These are phyloP conservation scores for Lactarius quietus DNA, from an alignment of 768 basidiomycete genomes.

Conservation along the genomic window DNA sequence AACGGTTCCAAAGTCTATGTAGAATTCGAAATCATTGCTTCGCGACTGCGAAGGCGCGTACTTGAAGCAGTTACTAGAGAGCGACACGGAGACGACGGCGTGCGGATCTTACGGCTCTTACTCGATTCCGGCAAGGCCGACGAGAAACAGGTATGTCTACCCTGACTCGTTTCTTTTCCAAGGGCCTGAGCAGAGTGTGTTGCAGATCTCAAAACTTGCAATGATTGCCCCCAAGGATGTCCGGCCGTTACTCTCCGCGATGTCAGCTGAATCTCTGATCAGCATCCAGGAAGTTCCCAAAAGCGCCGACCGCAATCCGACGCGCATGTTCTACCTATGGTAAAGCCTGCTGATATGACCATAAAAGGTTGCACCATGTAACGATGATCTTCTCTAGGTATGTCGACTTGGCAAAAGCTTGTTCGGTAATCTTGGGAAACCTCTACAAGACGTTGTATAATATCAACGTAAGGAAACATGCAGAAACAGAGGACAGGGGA, in stretches of 20 bases:
- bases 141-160: constrained; percentile 74
- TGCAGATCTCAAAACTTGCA: constrained; percentile 84
- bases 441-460: constrained; percentile 92
- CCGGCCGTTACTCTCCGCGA: constrained; percentile 70
- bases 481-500: constrained; percentile 64
- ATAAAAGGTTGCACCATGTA: neutral
- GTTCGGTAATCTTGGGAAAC: constrained; percentile 67
- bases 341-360: constrained; percentile 34
- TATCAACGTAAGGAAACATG: constrained; percentile 64
- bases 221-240: constrained; percentile 92
- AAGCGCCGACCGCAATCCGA: constrained; percentile 84
- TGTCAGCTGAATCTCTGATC: constrained; percentile 79
- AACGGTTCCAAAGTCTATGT: constrained; percentile 68
- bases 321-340: constrained; percentile 92
- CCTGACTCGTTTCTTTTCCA: neutral
- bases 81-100: constrained; percentile 77
- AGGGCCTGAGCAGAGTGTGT: constrained; percentile 10
- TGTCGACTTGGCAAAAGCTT: constrained; percentile 82
- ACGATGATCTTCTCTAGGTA: constrained; percentile 53
- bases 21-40: constrained; percentile 71
- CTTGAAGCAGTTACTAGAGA: constrained; percentile 79
- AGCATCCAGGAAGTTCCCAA: constrained; percentile 92
- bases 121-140: constrained; percentile 87
- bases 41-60: constrained; percentile 62
- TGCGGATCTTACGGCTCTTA: constrained; percentile 76